phyloP scores from a whole-genome alignment of 495 filamentous ascomycete species.

The Lasiosphaeris hirsuta region DNA sequence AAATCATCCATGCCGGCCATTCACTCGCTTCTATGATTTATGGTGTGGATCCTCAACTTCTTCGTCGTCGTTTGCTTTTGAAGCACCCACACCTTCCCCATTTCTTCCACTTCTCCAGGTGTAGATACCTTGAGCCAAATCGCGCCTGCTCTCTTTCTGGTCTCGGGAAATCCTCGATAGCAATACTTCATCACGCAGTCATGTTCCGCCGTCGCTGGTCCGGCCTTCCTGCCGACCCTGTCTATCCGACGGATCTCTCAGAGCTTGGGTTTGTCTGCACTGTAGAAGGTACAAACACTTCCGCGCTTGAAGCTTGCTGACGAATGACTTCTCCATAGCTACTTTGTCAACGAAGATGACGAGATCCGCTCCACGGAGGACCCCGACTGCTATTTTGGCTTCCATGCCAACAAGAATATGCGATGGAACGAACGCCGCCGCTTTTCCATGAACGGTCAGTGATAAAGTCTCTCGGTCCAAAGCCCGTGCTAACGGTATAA shows the following conservation, averaged over 20 bases:
- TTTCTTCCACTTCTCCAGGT: not conserved
- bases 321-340: slow-evolving; percentile 42
- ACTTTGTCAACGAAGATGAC: slow-evolving; percentile 66
- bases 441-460: slow-evolving; percentile 66
- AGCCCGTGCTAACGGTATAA: not conserved
- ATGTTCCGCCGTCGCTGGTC: slow-evolving; percentile 69
- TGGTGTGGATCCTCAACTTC: too few relatives aligned
- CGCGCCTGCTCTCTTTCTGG: too few relatives aligned
- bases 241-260: slow-evolving; percentile 59
- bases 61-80: too few relatives aligned
- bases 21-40: too few relatives aligned
- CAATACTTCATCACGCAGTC: slow-evolving; percentile 12
- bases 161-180: not conserved
- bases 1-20: too few relatives aligned
- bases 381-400: slow-evolving; percentile 67
- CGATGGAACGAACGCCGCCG: slow-evolving; percentile 68
- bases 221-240: slow-evolving; percentile 67
- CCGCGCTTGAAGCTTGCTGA: not conserved
- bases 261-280: slow-evolving; percentile 61
- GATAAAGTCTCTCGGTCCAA: not conserved
- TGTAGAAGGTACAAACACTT: not conserved
- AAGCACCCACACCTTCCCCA: too few relatives aligned
- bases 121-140: not conserved
- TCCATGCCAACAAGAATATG: slow-evolving; percentile 63
- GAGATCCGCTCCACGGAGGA: slow-evolving; percentile 66